Conservation (phyloP, 2,329 filamentous ascomycete species). For the Xylariaceae sp. region DNA sequence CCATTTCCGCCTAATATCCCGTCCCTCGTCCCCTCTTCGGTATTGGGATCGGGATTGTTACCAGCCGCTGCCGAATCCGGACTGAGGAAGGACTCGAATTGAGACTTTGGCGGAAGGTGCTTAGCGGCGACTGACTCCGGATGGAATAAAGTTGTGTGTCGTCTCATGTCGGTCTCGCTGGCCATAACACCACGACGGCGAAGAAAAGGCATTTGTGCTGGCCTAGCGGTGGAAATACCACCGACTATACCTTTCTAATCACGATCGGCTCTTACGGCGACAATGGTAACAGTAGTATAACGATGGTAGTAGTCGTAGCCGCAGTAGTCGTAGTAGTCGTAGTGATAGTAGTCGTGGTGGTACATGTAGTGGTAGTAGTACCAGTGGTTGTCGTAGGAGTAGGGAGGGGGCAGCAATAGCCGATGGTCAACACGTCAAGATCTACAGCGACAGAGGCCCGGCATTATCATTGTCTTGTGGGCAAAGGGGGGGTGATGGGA, state of each 20-base stretch:
- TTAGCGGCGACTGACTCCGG: conserved; percentile 19
- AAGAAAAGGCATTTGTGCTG: conserved; percentile 58
- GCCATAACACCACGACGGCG: conserved; percentile 63
- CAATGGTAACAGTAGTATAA: conserved; percentile 1
- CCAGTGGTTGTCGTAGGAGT: conserved; percentile 6
- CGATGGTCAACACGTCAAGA: conserved; percentile 35
- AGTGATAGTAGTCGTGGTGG: too few relatives aligned
- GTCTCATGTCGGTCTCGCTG: conserved; percentile 62
- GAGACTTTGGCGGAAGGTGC: conserved; percentile 22
- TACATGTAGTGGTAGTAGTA: too few relatives aligned
- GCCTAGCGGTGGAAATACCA: conserved; percentile 20
- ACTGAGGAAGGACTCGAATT: conserved; percentile 24
- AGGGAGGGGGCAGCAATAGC: conserved; percentile 14
- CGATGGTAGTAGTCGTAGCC: too few relatives aligned
- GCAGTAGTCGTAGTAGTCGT: too few relatives aligned
- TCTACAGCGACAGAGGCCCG: conserved; percentile 31
- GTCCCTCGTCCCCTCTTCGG: conserved; percentile 9
- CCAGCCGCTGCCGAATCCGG: conserved; percentile 19
- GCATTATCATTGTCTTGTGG: conserved; percentile 25
- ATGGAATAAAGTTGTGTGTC: conserved; percentile 48
- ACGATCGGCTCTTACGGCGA: conserved; percentile 13
- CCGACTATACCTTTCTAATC: conserved; percentile 18
- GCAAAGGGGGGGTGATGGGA: conserved; percentile 6
- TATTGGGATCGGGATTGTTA: not conserved
- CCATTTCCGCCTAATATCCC: conserved; percentile 8